Evolutionary conservation across 116 monocot genomes (phyloP).

Genomic region (Posidonia oceanica): DNA sequence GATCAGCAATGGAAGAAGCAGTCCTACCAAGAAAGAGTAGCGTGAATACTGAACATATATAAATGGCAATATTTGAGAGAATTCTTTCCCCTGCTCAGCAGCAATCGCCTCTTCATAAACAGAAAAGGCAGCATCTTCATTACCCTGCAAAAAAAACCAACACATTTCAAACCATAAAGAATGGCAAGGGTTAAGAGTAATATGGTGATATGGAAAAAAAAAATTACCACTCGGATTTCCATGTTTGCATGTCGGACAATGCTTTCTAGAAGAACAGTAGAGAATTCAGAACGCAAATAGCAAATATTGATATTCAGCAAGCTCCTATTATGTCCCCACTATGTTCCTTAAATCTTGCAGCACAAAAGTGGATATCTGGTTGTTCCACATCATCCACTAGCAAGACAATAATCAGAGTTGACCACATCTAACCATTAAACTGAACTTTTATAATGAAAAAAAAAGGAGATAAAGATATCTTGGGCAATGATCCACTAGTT

Average conservation of each 20-base stretch:
- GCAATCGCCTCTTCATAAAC: constrained; percentile 80
- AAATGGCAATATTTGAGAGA: constrained; percentile 63
- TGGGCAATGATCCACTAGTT: not conserved
- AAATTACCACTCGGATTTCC: constrained; percentile 76
- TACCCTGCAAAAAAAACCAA: constrained; percentile 36
- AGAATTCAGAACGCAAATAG: constrained; percentile 68
- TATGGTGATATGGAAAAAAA: not conserved
- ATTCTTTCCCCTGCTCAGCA: constrained; percentile 70
- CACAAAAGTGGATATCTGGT: constrained; percentile 91
- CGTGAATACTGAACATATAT: constrained; percentile 73
- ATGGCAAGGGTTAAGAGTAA: not conserved
- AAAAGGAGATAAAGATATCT: not conserved
- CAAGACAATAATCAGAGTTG: not conserved
- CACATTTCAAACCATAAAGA: not conserved
- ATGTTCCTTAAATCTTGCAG: constrained; percentile 88
- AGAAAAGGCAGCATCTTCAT: constrained; percentile 65
- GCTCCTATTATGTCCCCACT: constrained; percentile 78
- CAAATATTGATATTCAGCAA: constrained; percentile 66
- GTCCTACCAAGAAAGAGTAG: constrained; percentile 59
- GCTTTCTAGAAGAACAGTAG: constrained; percentile 67
- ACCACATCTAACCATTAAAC: not conserved
- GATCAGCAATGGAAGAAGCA: not conserved
- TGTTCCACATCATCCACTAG: constrained; percentile 16
- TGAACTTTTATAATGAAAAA: not conserved
- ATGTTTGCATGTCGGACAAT: constrained; percentile 80